Evolutionary conservation across 2,329 filamentous ascomycete species (phyloP).

Genomic region (Phaeosphaeriaceae sp.): DNA sequence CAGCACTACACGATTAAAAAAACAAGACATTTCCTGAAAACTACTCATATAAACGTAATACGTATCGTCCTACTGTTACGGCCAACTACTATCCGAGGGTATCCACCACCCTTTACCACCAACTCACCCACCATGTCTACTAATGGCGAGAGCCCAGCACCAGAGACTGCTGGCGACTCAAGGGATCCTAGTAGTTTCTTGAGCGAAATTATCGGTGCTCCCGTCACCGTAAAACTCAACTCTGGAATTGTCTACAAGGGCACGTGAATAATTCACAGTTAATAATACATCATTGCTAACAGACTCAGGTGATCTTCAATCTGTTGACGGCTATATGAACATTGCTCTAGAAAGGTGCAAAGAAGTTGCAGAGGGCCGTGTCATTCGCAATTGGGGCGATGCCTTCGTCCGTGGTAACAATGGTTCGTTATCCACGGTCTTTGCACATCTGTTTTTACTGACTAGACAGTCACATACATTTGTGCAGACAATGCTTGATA

Average conservation of each 20-base stretch:
- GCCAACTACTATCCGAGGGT: background rate
- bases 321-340: conserved; percentile 98
- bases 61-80: too few species aligned
- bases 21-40: background rate
- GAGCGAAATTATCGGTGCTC: conserved; percentile 89
- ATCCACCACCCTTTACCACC: background rate
- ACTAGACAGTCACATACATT: conserved; percentile 38
- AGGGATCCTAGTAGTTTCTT: conserved; percentile 95
- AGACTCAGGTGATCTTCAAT: conserved; percentile 84
- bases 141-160: conserved; percentile 68
- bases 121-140: conserved; percentile 23
- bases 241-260: conserved; percentile 99
- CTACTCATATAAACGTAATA: background rate
- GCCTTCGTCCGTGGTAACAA: conserved; percentile 97
- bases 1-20: background rate
- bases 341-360: conserved; percentile 94
- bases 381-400: conserved; percentile 86
- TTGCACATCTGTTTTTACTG: conserved; percentile 8
- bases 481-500: conserved; percentile 37
- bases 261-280: conserved; percentile 44
- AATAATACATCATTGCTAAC: conserved; percentile 9
- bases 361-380: conserved; percentile 85
- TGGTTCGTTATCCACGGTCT: conserved; percentile 58
- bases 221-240: conserved; percentile 96
- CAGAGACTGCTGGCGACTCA: conserved; percentile 71